Conservation (phyloP, 805 yeast species). For the Yarrowia deformans region DNA sequence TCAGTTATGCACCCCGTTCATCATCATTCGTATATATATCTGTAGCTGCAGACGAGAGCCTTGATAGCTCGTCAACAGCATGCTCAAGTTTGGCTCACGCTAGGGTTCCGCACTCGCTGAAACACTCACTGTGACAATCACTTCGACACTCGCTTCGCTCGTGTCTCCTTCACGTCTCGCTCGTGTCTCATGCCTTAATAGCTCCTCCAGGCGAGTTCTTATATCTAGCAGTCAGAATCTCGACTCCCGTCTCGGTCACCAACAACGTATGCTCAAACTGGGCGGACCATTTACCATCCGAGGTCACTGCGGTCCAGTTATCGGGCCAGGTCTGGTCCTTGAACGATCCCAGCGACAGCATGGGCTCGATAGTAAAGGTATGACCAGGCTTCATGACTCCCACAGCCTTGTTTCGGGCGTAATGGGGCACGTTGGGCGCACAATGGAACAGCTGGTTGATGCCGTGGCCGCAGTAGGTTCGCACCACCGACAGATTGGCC, state of each 20-base stretch:
- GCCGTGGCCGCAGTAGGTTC: constrained; percentile 95
- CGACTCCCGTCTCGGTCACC: constrained; percentile 93
- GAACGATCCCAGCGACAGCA: constrained; percentile 86
- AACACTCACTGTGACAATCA: too few relatives aligned
- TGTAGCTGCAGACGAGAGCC: too few relatives aligned
- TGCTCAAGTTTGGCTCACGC: too few relatives aligned
- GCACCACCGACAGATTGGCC: constrained; percentile 83
- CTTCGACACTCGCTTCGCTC: neutral
- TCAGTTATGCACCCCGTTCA: constrained; percentile 3
- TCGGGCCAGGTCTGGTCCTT: constrained; percentile 94
- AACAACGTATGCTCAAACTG: constrained; percentile 92
- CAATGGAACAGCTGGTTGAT: constrained; percentile 86
- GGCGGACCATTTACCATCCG: constrained; percentile 88
- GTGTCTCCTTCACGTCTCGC: too few relatives aligned
- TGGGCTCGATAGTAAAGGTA: constrained; percentile 97
- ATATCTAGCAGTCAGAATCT: constrained; percentile 82
- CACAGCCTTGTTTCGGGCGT: constrained; percentile 88
- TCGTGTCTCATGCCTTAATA: neutral
- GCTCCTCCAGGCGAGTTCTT: constrained; percentile 88
- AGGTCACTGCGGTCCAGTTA: constrained; percentile 93
- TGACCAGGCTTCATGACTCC: constrained; percentile 96
- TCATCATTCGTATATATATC: constrained; percentile 15
- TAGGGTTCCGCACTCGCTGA: too few relatives aligned
- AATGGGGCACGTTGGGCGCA: constrained; percentile 92
- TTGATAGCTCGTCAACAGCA: too few relatives aligned